A percentile compares a stretch with the other conserved stretches of the same genome.
These are phyloP conservation scores for Cyclanthera cordifolia DNA, from an alignment of 306 rosid genomes.

Conservation along the genomic window DNA sequence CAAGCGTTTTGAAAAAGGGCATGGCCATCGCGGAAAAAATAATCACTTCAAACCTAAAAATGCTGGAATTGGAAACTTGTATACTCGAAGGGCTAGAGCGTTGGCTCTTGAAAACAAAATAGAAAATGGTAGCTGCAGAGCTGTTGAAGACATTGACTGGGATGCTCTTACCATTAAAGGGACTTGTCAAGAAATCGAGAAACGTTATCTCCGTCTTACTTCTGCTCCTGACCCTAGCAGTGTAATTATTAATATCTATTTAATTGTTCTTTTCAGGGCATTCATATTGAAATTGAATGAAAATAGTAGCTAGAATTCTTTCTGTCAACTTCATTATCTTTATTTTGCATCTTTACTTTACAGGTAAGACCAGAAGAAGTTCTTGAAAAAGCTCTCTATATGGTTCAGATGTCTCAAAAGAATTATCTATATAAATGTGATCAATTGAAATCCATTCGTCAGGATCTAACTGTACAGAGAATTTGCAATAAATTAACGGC, in stretches of 20 bases:
- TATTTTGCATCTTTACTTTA: slow-evolving; percentile 9
- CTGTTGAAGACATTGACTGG: slow-evolving; percentile 99
- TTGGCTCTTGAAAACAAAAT: slow-evolving; percentile 50
- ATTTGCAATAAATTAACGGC: slow-evolving; percentile 79
- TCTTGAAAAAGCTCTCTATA: slow-evolving; percentile 67
- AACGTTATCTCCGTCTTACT: slow-evolving; percentile 88
- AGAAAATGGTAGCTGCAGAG: slow-evolving; percentile 66
- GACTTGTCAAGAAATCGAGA: slow-evolving; percentile 93
- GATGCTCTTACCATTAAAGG: slow-evolving; percentile 98
- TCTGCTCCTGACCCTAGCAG: slow-evolving; percentile 96
- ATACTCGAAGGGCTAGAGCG: slow-evolving; percentile 56
- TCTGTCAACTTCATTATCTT: background rate
- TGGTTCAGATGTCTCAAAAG: slow-evolving; percentile 79
- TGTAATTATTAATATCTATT: slow-evolving; percentile 30
- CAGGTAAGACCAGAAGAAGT: slow-evolving; percentile 99
- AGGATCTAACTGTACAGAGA: slow-evolving; percentile 95
- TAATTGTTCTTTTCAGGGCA: background rate
- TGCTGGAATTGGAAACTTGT: slow-evolving; percentile 55
- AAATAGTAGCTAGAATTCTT: background rate
- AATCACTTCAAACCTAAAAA: slow-evolving; percentile 43
- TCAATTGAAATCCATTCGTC: slow-evolving; percentile 95
- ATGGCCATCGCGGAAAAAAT: slow-evolving; percentile 46
- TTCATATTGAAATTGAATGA: background rate
- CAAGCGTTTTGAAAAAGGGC: slow-evolving; percentile 81
- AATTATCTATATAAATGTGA: slow-evolving; percentile 92